A percentile compares a stretch with the other conserved stretches of the same genome.
Evolutionary conservation across 257 asterid species (phyloP).

Genomic region (Jaltomata sinuosa): DNA sequence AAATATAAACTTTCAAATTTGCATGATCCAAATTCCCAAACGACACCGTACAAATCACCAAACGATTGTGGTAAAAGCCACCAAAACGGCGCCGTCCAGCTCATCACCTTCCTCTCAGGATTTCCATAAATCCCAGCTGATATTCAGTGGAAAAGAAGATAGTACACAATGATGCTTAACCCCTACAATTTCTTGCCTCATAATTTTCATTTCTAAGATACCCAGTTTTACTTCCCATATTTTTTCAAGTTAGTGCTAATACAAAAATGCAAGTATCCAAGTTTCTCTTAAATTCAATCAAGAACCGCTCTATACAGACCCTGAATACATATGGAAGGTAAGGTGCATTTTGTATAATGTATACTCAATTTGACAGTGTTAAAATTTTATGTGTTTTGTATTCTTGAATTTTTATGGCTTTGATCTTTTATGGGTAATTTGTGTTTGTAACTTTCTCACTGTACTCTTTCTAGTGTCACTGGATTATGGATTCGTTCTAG

Average conservation of each 20-base stretch:
- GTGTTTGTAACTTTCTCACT: neutral
- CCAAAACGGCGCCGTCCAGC: neutral
- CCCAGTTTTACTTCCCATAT: neutral
- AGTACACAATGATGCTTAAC: neutral
- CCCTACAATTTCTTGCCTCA: neutral
- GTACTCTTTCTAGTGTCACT: neutral
- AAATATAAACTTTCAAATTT: neutral
- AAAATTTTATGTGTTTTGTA: neutral
- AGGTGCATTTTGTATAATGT: neutral
- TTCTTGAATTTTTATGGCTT: neutral
- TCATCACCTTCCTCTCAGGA: neutral
- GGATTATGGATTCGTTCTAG: neutral
- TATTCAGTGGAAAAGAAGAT: neutral
- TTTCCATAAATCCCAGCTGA: neutral
- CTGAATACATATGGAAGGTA: neutral
- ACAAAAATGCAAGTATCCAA: neutral
- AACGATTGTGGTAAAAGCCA: neutral
- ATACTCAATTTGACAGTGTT: neutral
- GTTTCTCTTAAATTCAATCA: neutral
- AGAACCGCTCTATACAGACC: neutral
- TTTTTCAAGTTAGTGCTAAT: neutral
- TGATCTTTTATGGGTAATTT: neutral
- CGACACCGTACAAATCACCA: neutral
- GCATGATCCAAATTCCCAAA: neutral
- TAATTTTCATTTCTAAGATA: neutral